Conservation (phyloP, 2,329 filamentous ascomycete genomes). For the Cercospora berteroae region DNA sequence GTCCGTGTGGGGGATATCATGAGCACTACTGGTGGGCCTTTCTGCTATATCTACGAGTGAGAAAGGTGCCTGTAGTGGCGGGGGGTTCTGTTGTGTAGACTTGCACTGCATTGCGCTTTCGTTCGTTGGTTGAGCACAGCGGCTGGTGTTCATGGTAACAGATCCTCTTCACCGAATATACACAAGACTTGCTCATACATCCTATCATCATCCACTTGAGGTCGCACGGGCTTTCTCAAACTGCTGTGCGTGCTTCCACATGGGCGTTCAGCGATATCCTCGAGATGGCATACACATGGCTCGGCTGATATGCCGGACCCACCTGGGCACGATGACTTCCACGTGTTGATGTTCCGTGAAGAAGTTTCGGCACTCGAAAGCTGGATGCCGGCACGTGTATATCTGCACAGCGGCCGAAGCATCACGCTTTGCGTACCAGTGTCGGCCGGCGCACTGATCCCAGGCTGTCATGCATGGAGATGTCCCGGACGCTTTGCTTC, state of each 20-base stretch:
- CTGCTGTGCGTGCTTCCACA: neutral
- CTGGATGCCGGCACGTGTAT: neutral
- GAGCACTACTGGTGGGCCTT: conserved; percentile 1
- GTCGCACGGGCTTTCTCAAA: neutral
- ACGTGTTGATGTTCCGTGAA: neutral
- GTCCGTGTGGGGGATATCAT: conserved; percentile 5
- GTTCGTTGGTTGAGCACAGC: neutral
- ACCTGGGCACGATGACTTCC: neutral
- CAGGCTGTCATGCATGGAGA: neutral
- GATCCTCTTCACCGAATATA: neutral
- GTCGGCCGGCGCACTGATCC: neutral
- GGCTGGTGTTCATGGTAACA: neutral
- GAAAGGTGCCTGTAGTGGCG: neutral
- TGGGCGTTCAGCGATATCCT: neutral
- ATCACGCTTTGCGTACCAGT: neutral
- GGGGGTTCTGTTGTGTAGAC: neutral
- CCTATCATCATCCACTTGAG: neutral
- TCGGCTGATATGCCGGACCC: neutral
- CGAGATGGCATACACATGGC: neutral
- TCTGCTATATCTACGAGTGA: conserved; percentile 14
- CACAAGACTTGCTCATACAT: neutral
- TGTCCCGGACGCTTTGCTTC: neutral
- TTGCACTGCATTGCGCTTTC: neutral
- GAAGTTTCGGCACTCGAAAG: neutral
- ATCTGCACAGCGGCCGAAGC: neutral